These are phyloP conservation scores for Dovyalis caffra DNA, from an alignment of 345 rosid species.

Conservation along the genomic window DNA sequence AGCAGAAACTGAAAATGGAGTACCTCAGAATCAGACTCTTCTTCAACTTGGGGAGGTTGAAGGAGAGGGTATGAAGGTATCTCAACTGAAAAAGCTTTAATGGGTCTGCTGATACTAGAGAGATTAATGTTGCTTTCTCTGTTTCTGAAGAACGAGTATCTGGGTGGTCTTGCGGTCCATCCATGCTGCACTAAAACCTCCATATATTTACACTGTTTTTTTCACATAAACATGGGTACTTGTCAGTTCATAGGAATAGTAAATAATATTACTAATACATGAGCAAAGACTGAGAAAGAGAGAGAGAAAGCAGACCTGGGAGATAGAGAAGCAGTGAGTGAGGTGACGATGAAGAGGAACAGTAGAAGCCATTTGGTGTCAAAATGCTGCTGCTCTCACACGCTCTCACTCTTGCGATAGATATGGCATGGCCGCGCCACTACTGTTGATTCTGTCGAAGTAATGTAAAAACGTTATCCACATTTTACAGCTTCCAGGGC, in stretches of 20 bases:
- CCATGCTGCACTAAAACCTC: slow-evolving; percentile 22
- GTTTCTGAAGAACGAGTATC: slow-evolving; percentile 25
- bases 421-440: not conserved
- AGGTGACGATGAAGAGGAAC: slow-evolving; percentile 28
- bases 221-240: not conserved
- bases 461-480: slow-evolving; percentile 4
- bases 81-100: slow-evolving; percentile 49
- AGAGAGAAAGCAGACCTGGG: slow-evolving; percentile 18
- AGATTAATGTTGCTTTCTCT: slow-evolving; percentile 17
- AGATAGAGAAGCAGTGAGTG: slow-evolving; percentile 23
- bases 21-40: slow-evolving; percentile 51
- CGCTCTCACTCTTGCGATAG: not conserved
- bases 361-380: slow-evolving; percentile 19
- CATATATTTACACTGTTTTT: slow-evolving; percentile 18
- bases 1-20: not conserved
- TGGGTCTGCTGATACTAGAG: slow-evolving; percentile 23
- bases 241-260: not conserved
- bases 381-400: not conserved
- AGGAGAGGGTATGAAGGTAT: slow-evolving; percentile 69
- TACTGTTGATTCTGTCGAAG: not conserved
- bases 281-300: slow-evolving; percentile 1
- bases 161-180: slow-evolving; percentile 34
- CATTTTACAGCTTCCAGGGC: not conserved
- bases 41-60: slow-evolving; percentile 47
- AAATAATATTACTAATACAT: not conserved